A percentile compares a stretch with the other conserved stretches of the same genome.
Conservation (phyloP, 169 alveolate genomes). For the Perkinsus olseni region DNA sequence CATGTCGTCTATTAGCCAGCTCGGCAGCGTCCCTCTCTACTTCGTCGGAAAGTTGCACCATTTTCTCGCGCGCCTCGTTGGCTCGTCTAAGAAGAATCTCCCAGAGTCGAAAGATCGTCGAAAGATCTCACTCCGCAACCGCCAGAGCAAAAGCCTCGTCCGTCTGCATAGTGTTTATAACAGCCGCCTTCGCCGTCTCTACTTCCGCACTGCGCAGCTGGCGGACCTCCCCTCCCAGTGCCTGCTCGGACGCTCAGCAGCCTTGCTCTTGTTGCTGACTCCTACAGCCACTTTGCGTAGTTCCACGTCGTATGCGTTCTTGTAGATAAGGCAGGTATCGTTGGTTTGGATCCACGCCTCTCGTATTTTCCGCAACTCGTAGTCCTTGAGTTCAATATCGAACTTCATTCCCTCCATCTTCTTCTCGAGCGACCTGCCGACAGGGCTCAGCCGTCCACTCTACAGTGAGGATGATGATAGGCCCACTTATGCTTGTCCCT, state of each 20-base stretch:
- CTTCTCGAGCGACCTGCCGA: background rate
- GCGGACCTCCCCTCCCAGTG: no score
- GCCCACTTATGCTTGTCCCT: background rate
- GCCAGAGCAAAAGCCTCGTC: background rate
- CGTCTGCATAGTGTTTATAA: background rate
- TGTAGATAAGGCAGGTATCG: background rate
- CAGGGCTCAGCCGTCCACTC: background rate
- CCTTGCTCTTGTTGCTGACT: no score
- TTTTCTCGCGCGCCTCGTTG: background rate
- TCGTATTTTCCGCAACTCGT: background rate
- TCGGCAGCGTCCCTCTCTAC: background rate
- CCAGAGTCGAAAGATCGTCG: background rate
- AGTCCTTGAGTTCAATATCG: background rate
- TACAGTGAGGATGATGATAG: background rate
- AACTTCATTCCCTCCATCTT: background rate
- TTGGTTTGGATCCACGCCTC: background rate
- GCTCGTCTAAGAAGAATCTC: background rate
- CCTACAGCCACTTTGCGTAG: background rate
- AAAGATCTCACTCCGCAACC: background rate
- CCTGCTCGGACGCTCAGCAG: no score
- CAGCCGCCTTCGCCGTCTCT: background rate
- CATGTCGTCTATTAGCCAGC: background rate
- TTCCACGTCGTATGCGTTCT: background rate
- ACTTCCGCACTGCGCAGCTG: background rate
- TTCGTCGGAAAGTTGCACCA: background rate